These are phyloP conservation scores for Apiotrichum gracile DNA, from an alignment of 1,284 basidiomycete genomes.

Conservation along the genomic window DNA sequence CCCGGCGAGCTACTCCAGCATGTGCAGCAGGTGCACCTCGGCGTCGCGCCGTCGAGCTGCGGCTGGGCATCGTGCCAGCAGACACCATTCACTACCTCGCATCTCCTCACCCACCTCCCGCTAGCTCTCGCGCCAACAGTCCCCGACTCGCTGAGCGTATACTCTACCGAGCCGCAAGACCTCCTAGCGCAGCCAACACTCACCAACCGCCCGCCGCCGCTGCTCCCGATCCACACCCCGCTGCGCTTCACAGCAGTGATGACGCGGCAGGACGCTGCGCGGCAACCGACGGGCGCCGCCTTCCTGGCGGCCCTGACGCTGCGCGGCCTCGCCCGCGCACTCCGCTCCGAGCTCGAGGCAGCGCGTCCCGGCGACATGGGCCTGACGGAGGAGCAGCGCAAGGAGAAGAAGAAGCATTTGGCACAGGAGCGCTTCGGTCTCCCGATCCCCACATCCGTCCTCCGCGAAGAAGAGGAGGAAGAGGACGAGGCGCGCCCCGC, in stretches of 20 bases:
- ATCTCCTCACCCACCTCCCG: constrained; percentile 41
- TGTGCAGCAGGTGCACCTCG: constrained; percentile 25
- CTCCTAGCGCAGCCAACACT: constrained; percentile 11
- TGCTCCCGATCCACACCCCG: constrained; percentile 18
- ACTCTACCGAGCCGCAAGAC: constrained; percentile 8
- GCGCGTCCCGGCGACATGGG: constrained; percentile 15
- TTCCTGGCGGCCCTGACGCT: constrained; percentile 40
- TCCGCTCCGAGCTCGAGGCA: constrained; percentile 29
- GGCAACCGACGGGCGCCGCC: constrained; percentile 33
- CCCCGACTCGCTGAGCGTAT: constrained; percentile 17
- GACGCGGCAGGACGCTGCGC: constrained; percentile 24
- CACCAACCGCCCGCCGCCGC: constrained; percentile 25
- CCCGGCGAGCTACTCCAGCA: constrained; percentile 28
- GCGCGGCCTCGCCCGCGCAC: constrained; percentile 38
- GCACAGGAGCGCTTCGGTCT: constrained; percentile 42
- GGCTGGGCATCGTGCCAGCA: constrained; percentile 34
- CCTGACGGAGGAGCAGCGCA: constrained; percentile 16
- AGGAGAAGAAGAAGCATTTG: constrained; percentile 32
- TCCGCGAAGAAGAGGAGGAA: constrained; percentile 39
- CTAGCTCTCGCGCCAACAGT: constrained; percentile 5
- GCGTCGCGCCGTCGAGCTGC: constrained; percentile 18
- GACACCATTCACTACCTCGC: constrained; percentile 27
- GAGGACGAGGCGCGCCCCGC: constrained; percentile 26
- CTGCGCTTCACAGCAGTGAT: constrained; percentile 22
- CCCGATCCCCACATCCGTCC: constrained; percentile 40